Percentiles rank a stretch among this genome's conserved stretches.
phyloP scores from a whole-genome alignment of 1,284 basidiomycete genomes.

The Cystobasidium sp. region DNA sequence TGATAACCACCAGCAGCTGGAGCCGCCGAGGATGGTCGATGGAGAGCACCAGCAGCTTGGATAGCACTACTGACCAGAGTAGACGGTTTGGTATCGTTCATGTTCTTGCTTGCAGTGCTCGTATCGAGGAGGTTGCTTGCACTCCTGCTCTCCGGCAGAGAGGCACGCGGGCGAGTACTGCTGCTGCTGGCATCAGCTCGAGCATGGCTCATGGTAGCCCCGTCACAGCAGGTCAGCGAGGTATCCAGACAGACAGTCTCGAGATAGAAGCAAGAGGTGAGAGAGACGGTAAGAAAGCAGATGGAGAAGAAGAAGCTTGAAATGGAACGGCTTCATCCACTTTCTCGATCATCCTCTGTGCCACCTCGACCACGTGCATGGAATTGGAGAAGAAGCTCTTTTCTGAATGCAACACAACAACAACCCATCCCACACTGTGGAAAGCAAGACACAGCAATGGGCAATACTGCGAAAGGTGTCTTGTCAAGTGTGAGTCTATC shows the following conservation, averaged over 20 bases:
- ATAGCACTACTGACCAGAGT: background rate
- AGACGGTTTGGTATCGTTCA: too few relatives aligned
- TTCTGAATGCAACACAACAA: background rate
- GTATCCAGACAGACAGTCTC: too few relatives aligned
- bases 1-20: background rate
- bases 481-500: constrained; percentile 1
- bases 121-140: background rate
- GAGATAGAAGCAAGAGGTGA: too few relatives aligned
- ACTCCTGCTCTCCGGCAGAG: constrained; percentile 8
- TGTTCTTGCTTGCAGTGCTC: background rate
- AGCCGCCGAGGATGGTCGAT: constrained; percentile 20
- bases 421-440: background rate
- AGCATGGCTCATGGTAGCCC: background rate
- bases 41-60: background rate
- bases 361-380: background rate
- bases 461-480: background rate
- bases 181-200: background rate
- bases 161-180: background rate
- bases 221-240: background rate
- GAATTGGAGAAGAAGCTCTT: background rate
- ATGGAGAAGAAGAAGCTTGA: too few relatives aligned
- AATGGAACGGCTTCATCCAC: too few relatives aligned
- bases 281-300: too few relatives aligned
- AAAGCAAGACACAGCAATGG: background rate
- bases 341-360: too few relatives aligned